phyloP scores from a whole-genome alignment of 345 rosid species.

The Ceriops tagal region DNA sequence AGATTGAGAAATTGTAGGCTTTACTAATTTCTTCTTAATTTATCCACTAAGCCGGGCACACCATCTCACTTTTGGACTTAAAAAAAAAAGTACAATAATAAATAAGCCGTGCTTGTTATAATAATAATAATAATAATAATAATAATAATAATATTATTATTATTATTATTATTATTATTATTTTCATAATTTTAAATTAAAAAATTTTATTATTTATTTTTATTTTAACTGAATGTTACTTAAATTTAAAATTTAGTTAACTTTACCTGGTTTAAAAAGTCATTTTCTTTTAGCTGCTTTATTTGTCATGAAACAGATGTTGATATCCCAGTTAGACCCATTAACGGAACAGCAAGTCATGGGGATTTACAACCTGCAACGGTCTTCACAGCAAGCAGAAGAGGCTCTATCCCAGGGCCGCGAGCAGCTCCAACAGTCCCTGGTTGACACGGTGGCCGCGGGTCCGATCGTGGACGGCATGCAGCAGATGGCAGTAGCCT shows the following conservation, averaged over 20 bases:
- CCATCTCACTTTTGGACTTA: too few species aligned
- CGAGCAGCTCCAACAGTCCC: conserved; percentile 92
- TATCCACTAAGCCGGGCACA: too few species aligned
- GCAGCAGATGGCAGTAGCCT: conserved; percentile 92
- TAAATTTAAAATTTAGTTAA: too few species aligned
- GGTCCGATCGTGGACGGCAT: conserved; percentile 59
- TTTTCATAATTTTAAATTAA: too few species aligned
- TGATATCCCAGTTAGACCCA: conserved; percentile 74
- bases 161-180: fast-evolving
- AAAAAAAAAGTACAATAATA: too few species aligned
- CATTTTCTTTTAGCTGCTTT: too few species aligned
- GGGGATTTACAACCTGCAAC: conserved; percentile 91
- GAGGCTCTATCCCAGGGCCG: conserved; percentile 90
- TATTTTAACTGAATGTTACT: too few species aligned
- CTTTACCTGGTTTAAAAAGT: too few species aligned
- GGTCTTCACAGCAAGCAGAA: conserved; percentile 94
- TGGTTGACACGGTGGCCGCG: conserved; percentile 65
- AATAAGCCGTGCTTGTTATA: fast-evolving
- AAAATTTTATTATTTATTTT: too few species aligned
- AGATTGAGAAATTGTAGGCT: background rate
- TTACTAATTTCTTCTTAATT: too few species aligned
- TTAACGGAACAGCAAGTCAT: conserved; percentile 88
- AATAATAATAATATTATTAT: too few species aligned
- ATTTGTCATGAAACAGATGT: conserved; percentile 42
- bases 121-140: too few species aligned